Percentiles rank a stretch among this genome's conserved stretches.
These are phyloP conservation scores for Fusarium stilboides DNA, from an alignment of 2,329 filamentous ascomycete genomes.

Conservation along the genomic window DNA sequence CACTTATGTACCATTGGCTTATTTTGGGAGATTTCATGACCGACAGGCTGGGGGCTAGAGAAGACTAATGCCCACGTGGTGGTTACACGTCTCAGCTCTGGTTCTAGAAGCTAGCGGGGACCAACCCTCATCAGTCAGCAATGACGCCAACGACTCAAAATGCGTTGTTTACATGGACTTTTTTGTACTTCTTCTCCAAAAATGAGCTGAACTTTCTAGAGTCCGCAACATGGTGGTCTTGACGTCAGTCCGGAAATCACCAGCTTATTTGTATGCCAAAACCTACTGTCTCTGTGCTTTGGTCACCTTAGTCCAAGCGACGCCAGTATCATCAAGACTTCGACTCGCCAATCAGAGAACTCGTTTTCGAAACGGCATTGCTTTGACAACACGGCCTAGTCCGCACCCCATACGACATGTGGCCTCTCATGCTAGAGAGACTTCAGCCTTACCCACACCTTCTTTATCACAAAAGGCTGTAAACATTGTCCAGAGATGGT, in stretches of 20 bases:
- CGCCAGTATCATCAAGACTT: conserved; percentile 39
- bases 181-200: rapidly evolving
- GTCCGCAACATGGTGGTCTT: conserved; percentile 43
- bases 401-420: rapidly evolving
- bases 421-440: rapidly evolving
- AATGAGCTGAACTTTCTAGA: background rate
- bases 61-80: conserved; percentile 18
- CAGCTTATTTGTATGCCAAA: conserved; percentile 45
- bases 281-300: conserved; percentile 45
- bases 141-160: conserved; percentile 16
- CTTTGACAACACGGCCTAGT: background rate
- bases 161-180: background rate
- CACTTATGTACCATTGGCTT: no score
- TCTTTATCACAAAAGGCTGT: background rate
- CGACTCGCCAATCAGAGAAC: background rate
- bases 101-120: background rate
- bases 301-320: conserved; percentile 42
- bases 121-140: conserved; percentile 7
- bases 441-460: rapidly evolving
- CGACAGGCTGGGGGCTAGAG: no score
- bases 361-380: background rate
- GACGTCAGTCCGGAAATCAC: conserved; percentile 42
- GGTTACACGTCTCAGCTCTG: background rate
- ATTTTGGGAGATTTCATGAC: no score
- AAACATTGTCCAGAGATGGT: conserved; percentile 30